phyloP scores from a whole-genome alignment of 108 stramenopile species.

The Pelagomonas calceolata region DNA sequence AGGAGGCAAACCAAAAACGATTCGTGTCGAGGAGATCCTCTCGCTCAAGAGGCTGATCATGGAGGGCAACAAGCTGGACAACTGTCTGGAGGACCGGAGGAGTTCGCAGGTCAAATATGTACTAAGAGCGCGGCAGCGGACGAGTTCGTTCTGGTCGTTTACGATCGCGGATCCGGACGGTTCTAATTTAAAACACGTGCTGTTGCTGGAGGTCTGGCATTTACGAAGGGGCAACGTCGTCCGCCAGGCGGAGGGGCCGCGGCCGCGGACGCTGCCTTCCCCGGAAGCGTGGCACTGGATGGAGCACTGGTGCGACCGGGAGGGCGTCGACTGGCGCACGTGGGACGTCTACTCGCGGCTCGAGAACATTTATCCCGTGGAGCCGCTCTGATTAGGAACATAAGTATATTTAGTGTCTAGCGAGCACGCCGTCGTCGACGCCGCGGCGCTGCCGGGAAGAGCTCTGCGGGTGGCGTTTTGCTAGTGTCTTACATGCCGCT shows the following conservation, averaged over 20 bases:
- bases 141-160: neutral
- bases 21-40: neutral
- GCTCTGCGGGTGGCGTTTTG: too few species aligned
- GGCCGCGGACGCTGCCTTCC: neutral
- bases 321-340: neutral
- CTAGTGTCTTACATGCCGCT: too few species aligned
- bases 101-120: neutral
- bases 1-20: neutral
- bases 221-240: neutral
- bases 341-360: neutral
- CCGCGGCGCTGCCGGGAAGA: too few species aligned
- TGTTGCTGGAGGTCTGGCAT: neutral
- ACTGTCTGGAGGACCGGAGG: neutral
- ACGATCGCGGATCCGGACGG: neutral
- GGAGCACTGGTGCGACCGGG: neutral
- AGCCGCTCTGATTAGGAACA: too few species aligned
- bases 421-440: too few species aligned
- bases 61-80: neutral
- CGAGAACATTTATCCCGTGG: neutral
- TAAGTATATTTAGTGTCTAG: too few species aligned
- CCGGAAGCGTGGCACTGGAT: neutral
- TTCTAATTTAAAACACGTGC: neutral
- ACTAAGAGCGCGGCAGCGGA: neutral
- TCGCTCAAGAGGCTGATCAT: neutral
- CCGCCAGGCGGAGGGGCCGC: conserved; percentile 1